Evolutionary conservation across 495 filamentous ascomycete species (phyloP).

Genomic region (Penicillium fimorum): DNA sequence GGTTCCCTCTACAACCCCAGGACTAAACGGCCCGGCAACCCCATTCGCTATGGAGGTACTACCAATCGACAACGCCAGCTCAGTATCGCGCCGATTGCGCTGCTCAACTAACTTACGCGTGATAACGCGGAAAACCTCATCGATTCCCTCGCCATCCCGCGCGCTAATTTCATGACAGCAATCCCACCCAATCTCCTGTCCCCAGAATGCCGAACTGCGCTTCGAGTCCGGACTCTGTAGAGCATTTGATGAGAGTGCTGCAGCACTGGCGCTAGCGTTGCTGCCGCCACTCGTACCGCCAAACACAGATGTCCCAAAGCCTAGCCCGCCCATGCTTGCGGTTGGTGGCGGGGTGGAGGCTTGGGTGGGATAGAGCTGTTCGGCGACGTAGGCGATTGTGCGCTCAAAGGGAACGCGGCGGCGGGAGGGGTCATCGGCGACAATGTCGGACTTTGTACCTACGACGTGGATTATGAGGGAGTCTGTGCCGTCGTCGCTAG

Average conservation of each 20-base stretch:
- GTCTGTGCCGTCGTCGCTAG: slow-evolving; percentile 27
- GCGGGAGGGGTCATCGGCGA: slow-evolving; percentile 70
- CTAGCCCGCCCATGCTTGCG: slow-evolving; percentile 33
- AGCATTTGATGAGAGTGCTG: slow-evolving; percentile 26
- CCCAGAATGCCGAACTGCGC: slow-evolving; percentile 82
- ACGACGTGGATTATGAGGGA: slow-evolving; percentile 94
- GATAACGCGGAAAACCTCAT: slow-evolving; percentile 95
- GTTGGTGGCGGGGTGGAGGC: slow-evolving; percentile 65
- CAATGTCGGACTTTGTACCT: slow-evolving; percentile 91
- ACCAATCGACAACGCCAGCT: slow-evolving; percentile 44
- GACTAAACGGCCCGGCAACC: slow-evolving; percentile 16
- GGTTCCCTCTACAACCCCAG: slow-evolving; percentile 28
- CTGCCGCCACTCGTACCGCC: slow-evolving; percentile 18
- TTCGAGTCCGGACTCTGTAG: slow-evolving; percentile 69
- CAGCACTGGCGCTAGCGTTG: slow-evolving; percentile 26
- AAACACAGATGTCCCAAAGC: slow-evolving; percentile 17
- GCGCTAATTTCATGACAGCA: slow-evolving; percentile 96
- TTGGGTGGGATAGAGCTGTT: slow-evolving; percentile 71
- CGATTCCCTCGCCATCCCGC: slow-evolving; percentile 91
- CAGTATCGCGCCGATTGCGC: slow-evolving; percentile 61
- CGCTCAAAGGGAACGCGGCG: slow-evolving; percentile 88
- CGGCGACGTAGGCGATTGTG: slow-evolving; percentile 91
- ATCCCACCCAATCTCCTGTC: slow-evolving; percentile 90
- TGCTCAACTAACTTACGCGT: slow-evolving; percentile 94
- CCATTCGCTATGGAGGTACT: slow-evolving; percentile 39